Base-by-base conservation (phyloP, 2,329 filamentous ascomycete genomes). In the Hypoxylon rubiginosum region DNA sequence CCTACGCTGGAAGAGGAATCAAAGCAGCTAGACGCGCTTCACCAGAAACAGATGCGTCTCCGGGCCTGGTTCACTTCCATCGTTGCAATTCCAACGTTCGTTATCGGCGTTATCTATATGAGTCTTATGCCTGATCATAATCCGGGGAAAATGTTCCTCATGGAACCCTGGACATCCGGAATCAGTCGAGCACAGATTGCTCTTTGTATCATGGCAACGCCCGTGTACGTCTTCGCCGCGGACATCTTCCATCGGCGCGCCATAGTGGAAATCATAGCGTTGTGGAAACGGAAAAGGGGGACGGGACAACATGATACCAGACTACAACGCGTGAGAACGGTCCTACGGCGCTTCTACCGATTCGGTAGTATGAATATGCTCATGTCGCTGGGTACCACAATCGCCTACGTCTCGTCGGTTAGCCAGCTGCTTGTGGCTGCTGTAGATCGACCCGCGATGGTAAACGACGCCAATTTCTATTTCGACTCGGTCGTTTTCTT, bases 321-420 rank as follows among this genome's bases (percentile, higher is more conserved):
- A 10, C 26, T n/a, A 8, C 21, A 30, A 9, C 24, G 13, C 15
- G 24, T 49, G 39, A 90, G 90, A 0, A 92, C 93, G 0, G 77
- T 97, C 3, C 72, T 92, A 15, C 87, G 91, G 71, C 85, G 94
- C 13, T 94, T 97, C 74, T 93, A 94, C 77, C 90, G 92, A n/a
- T 97, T 97, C 74, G 94, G 94, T 8, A 97, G 94, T 81, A 97
- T 97, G 94, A 97, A 97, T 76, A 91, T 97, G 82, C 86, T 97
- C 64, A 94, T 97, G 79, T 96, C 92, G 7, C 85, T 97, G 1
- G 94, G 94, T 5, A 97, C 94, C 0, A 91, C 89, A 1, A 93
- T 97, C 65, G 94, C 94, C 1, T 97, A 97, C 77, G 82, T 97
- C 67, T 90, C 93, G 0, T 97, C 93, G 0, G 81, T 97, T 24